These are phyloP conservation scores for Boletus rex-veris DNA, from an alignment of 768 basidiomycete species.

Conservation along the genomic window DNA sequence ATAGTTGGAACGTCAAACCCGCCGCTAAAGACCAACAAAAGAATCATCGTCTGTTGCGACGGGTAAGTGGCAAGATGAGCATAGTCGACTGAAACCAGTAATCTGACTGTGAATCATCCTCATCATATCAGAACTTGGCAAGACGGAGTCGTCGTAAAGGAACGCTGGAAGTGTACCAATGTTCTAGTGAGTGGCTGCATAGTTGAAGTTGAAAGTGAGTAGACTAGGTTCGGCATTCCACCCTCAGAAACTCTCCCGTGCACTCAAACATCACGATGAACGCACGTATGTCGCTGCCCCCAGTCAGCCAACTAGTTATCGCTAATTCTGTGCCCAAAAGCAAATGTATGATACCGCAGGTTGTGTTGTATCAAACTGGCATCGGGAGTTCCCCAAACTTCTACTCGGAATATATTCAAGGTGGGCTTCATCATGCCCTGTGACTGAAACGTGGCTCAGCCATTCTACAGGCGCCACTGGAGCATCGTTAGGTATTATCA, in stretches of 20 bases:
- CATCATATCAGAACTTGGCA: slow-evolving; percentile 59
- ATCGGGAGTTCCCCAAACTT: slow-evolving; percentile 56
- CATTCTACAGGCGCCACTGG: slow-evolving; percentile 55
- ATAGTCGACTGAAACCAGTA: neutral
- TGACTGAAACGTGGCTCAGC: slow-evolving; percentile 4
- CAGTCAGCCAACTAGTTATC: neutral
- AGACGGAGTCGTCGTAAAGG: slow-evolving; percentile 49
- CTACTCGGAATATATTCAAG: slow-evolving; percentile 60
- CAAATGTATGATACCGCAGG: slow-evolving; percentile 47
- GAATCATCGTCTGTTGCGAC: slow-evolving; percentile 73
- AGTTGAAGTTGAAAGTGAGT: neutral
- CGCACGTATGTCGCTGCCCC: slow-evolving; percentile 30
- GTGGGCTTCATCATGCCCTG: slow-evolving; percentile 30
- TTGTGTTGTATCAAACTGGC: slow-evolving; percentile 64
- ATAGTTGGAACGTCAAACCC: neutral
- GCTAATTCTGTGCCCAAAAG: slow-evolving; percentile 16
- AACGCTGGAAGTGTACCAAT: slow-evolving; percentile 53
- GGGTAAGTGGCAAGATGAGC: slow-evolving; percentile 43
- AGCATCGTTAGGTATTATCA: slow-evolving; percentile 47
- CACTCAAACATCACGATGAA: slow-evolving; percentile 47
- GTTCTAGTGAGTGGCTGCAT: slow-evolving; percentile 40
- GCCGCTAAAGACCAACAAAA: slow-evolving; percentile 39
- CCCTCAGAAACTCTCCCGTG: slow-evolving; percentile 50
- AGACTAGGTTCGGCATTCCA: neutral
- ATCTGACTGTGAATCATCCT: slow-evolving; percentile 1